Evolutionary conservation across 805 yeast genomes (phyloP), one percentile per base, ranked within the genome.

Genomic region (Nakazawaea siamensis): DNA sequence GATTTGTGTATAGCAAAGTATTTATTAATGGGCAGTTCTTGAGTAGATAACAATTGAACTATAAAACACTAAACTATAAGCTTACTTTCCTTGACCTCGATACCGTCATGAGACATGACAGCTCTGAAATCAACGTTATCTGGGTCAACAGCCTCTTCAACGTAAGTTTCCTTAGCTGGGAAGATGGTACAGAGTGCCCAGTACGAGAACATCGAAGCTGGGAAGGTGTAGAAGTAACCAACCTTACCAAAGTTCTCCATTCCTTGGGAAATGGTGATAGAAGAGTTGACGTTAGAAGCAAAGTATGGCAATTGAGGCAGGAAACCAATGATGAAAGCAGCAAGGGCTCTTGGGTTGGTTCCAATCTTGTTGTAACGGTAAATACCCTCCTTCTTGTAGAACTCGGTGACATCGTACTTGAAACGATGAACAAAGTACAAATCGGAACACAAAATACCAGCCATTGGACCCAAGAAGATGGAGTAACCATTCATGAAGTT

Each of bases 301-400:
- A 86, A 86, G 1, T 95, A 95, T 16, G 81, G 82, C 49, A 86
- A 77, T 48, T 85, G 86, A 31, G 94, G 92, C 19, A 76, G 62
- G 41, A 87, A 77, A 35, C 95, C 95, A 45, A 78, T 67, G 43
- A 87, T 54, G 53, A 86, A 69, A 3, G 64, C 54, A 8, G 55
- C 30, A 13, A 56, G 39, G 12, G 65, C 60, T 44, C 70, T 56
- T 62, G 64, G 63, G 48, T 70, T 67, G 43, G 61, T 34, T 8
- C 76, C 76, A 18, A 47, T 40, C 26, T 44, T 49, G 28, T 41
- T 50, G 48, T 63, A 68, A 52, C 64, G 63, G 47, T 66, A 70
- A 35, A 50, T 47, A 11, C 51, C 51, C 14, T 52, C 39, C 2
- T 52, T 42, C 20, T 54, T 45, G 21, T 52, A 40, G 62, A 49